phyloP scores from a whole-genome alignment of 2,329 filamentous ascomycete species.

The Myriosclerotinia curreyana region DNA sequence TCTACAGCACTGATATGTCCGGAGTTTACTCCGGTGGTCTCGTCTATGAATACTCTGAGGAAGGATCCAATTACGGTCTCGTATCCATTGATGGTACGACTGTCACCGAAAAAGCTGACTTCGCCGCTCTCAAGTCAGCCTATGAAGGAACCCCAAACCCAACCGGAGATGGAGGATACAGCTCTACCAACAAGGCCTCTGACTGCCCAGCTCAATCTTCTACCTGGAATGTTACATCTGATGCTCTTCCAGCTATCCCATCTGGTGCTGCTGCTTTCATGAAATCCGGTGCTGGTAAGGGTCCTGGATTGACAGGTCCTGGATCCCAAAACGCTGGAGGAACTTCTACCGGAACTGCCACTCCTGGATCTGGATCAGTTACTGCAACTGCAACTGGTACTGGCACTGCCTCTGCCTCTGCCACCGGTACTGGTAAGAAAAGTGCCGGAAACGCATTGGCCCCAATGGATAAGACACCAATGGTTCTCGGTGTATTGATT shows the following conservation, averaged over 20 bases:
- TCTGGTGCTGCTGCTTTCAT: conserved; percentile 45
- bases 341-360: conserved; percentile 35
- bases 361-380: conserved; percentile 32
- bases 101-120: conserved; percentile 47
- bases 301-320: conserved; percentile 42
- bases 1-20: conserved; percentile 84
- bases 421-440: conserved; percentile 13
- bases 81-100: conserved; percentile 35
- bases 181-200: conserved; percentile 39
- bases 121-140: conserved; percentile 46
- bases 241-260: conserved; percentile 50
- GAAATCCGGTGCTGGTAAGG: conserved; percentile 48
- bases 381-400: conserved; percentile 27
- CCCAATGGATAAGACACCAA: conserved; percentile 25
- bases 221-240: conserved; percentile 48
- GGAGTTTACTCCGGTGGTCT: conserved; percentile 90
- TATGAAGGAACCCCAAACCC: conserved; percentile 46
- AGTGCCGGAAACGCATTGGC: conserved; percentile 24
- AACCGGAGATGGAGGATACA: conserved; percentile 52
- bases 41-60: conserved; percentile 89
- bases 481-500: conserved; percentile 28
- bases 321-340: conserved; percentile 37
- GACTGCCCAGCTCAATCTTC: conserved; percentile 46
- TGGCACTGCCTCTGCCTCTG: not conserved
- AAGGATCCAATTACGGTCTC: conserved; percentile 70